Base-by-base conservation (phyloP, 495 filamentous ascomycete genomes). In the Letharia lupina region DNA sequence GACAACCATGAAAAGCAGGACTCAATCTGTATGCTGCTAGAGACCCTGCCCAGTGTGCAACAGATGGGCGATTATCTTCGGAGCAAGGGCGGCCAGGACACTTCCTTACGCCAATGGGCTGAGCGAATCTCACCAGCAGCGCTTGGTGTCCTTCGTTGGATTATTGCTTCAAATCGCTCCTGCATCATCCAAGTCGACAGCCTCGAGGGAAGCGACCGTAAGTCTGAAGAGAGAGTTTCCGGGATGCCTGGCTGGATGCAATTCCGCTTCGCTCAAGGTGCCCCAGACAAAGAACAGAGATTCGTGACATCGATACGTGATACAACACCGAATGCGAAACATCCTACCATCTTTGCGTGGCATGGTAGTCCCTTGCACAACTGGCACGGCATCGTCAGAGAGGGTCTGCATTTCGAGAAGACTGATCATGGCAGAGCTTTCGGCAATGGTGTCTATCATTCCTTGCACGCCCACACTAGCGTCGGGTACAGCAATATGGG, bases 301-400 rank as follows among this genome's bases (percentile, higher is more conserved):
- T 96, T 98, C 72, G 75, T 87, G 6, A 72, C 83, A 35, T 83
- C 86, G 9, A 80, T 96, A 1, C 77, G 81, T 33, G 72, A 79
- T 7, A 75, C 82, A 4, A 74, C 75, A 2, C 67, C 79, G 18
- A 75, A 78, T 10, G 66, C 77, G 15, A 70, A 71, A 35, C 75
- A 86, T 68, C 88, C 91, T 0, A 91, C 91, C 0, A 70, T 95
- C 3, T 93, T 93, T 72, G 90, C 89, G 3, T 96, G 87, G 83
- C 91, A 94, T 73, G 93, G 93, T 6, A 95, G 91, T 70, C 74
- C 77, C 0, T 65, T 96, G 3, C 48, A 67, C 0, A 96, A 95
- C 71, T 98, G 93, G 93, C 93, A 96, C 74, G 88, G 84, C 68
- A 98, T 98, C 66, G 82, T 98, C 63, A 83, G 93, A 54, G 82